Conservation (phyloP, 2,329 filamentous ascomycete genomes). For the Pseudomassariella vexata region DNA sequence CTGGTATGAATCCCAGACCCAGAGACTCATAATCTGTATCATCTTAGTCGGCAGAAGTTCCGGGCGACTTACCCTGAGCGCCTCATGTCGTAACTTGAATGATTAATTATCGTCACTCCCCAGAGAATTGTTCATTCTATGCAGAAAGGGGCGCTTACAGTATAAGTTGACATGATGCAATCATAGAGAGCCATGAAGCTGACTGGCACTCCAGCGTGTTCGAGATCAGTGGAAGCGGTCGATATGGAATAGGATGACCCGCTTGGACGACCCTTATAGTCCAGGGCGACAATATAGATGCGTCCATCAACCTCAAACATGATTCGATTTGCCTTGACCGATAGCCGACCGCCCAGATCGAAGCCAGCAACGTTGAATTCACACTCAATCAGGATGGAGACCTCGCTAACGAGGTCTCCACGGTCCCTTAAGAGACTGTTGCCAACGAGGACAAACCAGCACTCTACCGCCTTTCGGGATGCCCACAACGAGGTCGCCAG, state of each 20-base stretch:
- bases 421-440: constrained; percentile 26
- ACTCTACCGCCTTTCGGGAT: constrained; percentile 35
- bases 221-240: constrained; percentile 7
- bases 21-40: too few relatives aligned
- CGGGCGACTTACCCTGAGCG: too few relatives aligned
- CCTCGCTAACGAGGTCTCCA: constrained; percentile 15
- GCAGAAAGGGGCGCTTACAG: constrained; percentile 9
- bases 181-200: constrained; percentile 41
- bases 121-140: too few relatives aligned
- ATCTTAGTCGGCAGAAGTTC: too few relatives aligned
- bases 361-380: constrained; percentile 32
- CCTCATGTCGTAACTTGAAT: too few relatives aligned
- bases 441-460: constrained; percentile 38
- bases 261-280: constrained; percentile 27
- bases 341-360: constrained; percentile 40
- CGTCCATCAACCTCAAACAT: constrained; percentile 37
- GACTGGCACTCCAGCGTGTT: constrained; percentile 29
- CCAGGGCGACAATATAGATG: constrained; percentile 34
- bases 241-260: too few relatives aligned
- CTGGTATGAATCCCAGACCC: too few relatives aligned
- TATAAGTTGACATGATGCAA: constrained; percentile 38
- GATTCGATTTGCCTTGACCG: constrained; percentile 32
- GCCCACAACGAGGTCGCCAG: constrained; percentile 34
- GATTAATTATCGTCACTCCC: too few relatives aligned
- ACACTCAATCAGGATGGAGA: constrained; percentile 32